Conservation (phyloP, 805 yeast species). For the Lachancea sp. region DNA sequence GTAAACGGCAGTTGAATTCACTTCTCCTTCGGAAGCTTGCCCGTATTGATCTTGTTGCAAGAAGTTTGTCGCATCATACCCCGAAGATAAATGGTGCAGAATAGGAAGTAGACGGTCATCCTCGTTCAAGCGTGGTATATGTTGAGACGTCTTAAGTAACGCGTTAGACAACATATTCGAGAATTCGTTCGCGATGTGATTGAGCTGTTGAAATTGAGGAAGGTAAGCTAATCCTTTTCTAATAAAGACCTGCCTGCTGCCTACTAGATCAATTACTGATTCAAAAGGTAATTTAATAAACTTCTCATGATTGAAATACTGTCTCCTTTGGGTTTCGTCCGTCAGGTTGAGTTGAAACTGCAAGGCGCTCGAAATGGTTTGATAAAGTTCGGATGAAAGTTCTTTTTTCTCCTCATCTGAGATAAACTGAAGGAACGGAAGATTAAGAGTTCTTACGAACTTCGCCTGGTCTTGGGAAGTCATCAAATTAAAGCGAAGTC, state of each 20-base stretch:
- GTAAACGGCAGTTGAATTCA: slow-evolving; percentile 58
- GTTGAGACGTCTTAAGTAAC: slow-evolving; percentile 63
- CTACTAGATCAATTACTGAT: slow-evolving; percentile 69
- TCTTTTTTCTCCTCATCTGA: slow-evolving; percentile 51
- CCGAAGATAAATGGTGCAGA: slow-evolving; percentile 67
- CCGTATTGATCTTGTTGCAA: slow-evolving; percentile 34
- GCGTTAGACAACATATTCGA: slow-evolving; percentile 44
- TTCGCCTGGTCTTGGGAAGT: slow-evolving; percentile 60
- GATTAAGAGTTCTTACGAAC: slow-evolving; percentile 58
- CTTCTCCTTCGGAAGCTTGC: slow-evolving; percentile 37
- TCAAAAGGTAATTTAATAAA: slow-evolving; percentile 87
- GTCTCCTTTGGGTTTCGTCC: slow-evolving; percentile 41
- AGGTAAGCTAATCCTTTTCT: slow-evolving; percentile 72
- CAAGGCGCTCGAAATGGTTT: slow-evolving; percentile 44
- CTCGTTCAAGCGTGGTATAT: slow-evolving; percentile 80
- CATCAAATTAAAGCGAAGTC: slow-evolving; percentile 59
- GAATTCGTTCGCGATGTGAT: slow-evolving; percentile 65
- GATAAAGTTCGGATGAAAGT: slow-evolving; percentile 44
- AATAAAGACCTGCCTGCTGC: slow-evolving; percentile 63
- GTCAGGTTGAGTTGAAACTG: slow-evolving; percentile 34
- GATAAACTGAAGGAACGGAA: slow-evolving; percentile 65
- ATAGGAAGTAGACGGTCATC: slow-evolving; percentile 86
- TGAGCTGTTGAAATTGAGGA: slow-evolving; percentile 73
- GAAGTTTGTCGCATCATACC: slow-evolving; percentile 54
- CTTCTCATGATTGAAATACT: slow-evolving; percentile 50